A percentile compares a stretch with the other conserved stretches of the same genome.
phyloP scores from a whole-genome alignment of 2,329 filamentous ascomycete species.

The Diaporthe australafricana region DNA sequence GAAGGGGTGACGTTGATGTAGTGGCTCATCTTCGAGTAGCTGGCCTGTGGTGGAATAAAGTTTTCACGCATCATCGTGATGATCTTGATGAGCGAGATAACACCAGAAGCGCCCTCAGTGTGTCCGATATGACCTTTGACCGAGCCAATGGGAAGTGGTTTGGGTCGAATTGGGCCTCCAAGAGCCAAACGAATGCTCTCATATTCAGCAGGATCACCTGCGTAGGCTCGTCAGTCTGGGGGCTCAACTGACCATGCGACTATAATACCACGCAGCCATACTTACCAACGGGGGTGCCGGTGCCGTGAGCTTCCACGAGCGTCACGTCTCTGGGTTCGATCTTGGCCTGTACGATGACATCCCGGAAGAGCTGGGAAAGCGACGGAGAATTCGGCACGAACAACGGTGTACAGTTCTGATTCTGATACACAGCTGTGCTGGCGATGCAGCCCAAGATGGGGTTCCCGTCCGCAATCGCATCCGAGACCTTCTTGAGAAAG shows the following conservation, averaged over 20 bases:
- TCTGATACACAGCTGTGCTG: conserved; percentile 52
- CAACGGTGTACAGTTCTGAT: conserved; percentile 48
- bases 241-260: too few relatives aligned
- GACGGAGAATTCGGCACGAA: conserved; percentile 42
- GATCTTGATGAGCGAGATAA: conserved; percentile 54
- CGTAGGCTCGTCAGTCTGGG: too few relatives aligned
- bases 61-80: conserved; percentile 57
- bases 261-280: too few relatives aligned
- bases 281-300: conserved; percentile 55
- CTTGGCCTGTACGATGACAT: conserved; percentile 43
- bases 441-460: conserved; percentile 53
- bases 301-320: conserved; percentile 54
- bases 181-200: conserved; percentile 47
- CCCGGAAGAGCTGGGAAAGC: conserved; percentile 45
- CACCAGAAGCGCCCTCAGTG: conserved; percentile 55
- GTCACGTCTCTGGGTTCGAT: conserved; percentile 42
- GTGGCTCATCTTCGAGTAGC: conserved; percentile 56
- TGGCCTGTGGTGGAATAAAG: conserved; percentile 58
- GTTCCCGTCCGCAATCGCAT: conserved; percentile 60
- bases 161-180: conserved; percentile 2
- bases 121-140: conserved; percentile 55
- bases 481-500: conserved; percentile 58
- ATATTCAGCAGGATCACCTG: conserved; percentile 50
- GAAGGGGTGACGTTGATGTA: conserved; percentile 48
- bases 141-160: background rate